These are phyloP conservation scores for Acacia melanoxylon DNA, from an alignment of 306 rosid species.

Conservation along the genomic window DNA sequence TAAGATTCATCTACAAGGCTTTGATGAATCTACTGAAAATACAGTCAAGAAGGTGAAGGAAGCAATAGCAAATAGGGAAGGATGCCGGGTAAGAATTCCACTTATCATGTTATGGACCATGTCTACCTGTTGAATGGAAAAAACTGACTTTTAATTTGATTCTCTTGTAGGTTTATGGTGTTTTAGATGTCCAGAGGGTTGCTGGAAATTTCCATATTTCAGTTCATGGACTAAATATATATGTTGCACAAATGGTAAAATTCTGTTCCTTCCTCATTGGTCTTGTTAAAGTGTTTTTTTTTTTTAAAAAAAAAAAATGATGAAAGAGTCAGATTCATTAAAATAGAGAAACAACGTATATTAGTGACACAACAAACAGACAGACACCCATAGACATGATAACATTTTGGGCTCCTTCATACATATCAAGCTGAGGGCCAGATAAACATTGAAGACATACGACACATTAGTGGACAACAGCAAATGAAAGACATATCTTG, in stretches of 20 bases:
- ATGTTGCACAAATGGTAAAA: constrained; percentile 89
- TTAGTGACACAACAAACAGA: not conserved
- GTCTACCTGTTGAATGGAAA: not conserved
- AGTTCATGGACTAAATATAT: constrained; percentile 87
- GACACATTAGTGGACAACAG: not conserved
- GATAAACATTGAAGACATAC: not conserved
- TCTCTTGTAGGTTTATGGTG: constrained; percentile 82
- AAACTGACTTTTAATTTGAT: not conserved
- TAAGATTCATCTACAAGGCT: constrained; percentile 53
- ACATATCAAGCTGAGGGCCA: not conserved
- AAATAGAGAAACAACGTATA: not conserved
- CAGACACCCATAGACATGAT: not conserved
- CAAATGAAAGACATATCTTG: not conserved
- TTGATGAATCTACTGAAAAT: constrained; percentile 74
- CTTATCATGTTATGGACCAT: constrained; percentile 8
- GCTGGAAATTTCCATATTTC: constrained; percentile 96
- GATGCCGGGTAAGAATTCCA: constrained; percentile 75
- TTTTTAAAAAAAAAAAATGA: not conserved
- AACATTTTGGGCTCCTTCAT: not conserved
- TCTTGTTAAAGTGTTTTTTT: not conserved
- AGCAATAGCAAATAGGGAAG: constrained; percentile 67
- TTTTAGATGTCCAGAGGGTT: constrained; percentile 92
- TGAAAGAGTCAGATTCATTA: not conserved
- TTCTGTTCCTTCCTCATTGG: constrained; percentile 8
- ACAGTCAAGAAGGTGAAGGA: constrained; percentile 75